Evolutionary conservation across 1,139 yeast species (phyloP).

Genomic region (Saccharomyces hybrid): DNA sequence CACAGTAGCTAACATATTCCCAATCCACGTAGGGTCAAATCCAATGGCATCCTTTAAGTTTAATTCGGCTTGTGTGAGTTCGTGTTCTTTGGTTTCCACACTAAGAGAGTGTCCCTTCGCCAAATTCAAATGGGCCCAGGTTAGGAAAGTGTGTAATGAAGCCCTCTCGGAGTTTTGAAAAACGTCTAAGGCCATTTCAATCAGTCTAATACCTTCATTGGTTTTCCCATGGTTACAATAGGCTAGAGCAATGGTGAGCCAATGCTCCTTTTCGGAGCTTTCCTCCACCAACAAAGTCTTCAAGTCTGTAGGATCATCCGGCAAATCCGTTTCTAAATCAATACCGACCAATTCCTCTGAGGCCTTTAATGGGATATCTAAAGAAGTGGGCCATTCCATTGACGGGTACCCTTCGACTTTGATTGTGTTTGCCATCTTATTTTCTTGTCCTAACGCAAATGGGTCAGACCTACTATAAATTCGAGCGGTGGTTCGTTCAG

Average conservation of each 20-base stretch:
- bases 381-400: slow-evolving; percentile 29
- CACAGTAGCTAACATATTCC: slow-evolving; percentile 57
- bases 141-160: slow-evolving; percentile 53
- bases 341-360: slow-evolving; percentile 65
- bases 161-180: slow-evolving; percentile 41
- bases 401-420: slow-evolving; percentile 26
- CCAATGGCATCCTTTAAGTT: slow-evolving; percentile 34
- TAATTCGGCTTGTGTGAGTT: slow-evolving; percentile 31
- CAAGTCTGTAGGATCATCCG: slow-evolving; percentile 82
- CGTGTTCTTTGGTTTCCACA: slow-evolving; percentile 25
- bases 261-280: slow-evolving; percentile 63
- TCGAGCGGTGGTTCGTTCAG: too few species aligned
- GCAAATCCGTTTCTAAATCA: slow-evolving; percentile 63
- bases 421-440: neutral
- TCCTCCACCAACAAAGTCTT: slow-evolving; percentile 73
- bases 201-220: slow-evolving; percentile 58
- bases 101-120: slow-evolving; percentile 36
- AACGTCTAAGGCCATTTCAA: slow-evolving; percentile 51
- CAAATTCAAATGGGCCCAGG: slow-evolving; percentile 67
- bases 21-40: slow-evolving; percentile 38
- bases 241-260: slow-evolving; percentile 79
- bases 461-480: neutral
- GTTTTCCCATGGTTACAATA: slow-evolving; percentile 58
- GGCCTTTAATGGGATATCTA: slow-evolving; percentile 63
- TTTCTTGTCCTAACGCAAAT: neutral